Percentiles rank a stretch among this genome's conserved stretches.
Conservation (phyloP, 345 rosid genomes). For the Acer saccharum region DNA sequence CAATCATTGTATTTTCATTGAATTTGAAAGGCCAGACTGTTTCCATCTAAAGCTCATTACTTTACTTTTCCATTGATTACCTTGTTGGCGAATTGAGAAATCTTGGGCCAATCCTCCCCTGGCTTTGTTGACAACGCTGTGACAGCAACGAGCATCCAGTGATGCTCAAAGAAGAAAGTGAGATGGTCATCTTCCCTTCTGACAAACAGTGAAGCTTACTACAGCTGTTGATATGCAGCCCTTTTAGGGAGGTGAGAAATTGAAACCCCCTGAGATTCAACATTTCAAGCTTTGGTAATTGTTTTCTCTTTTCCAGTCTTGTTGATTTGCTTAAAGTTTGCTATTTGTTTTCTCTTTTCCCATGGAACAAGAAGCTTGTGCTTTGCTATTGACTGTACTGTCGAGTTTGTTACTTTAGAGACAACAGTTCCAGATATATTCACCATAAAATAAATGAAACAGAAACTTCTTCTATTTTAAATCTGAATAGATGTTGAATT, state of each 20-base stretch:
- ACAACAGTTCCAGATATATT: no score
- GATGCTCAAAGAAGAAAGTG: not conserved
- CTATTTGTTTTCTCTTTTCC: no score
- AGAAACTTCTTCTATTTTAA: no score
- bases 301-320: not conserved
- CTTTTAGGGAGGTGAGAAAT: not conserved
- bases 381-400: no score
- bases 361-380: no score
- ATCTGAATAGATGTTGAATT: no score
- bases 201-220: not conserved
- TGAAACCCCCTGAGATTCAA: slow-evolving; percentile 8
- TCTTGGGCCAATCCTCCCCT: slow-evolving; percentile 1
- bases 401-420: no score
- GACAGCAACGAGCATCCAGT: not conserved
- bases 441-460: no score
- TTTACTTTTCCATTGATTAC: not conserved
- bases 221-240: not conserved
- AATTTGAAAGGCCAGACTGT: not conserved
- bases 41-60: not conserved
- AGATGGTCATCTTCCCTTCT: slow-evolving; percentile 1
- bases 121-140: not conserved
- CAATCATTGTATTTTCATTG: not conserved
- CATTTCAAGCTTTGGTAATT: slow-evolving; percentile 1
- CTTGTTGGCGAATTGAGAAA: not conserved
- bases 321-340: no score